phyloP scores from a whole-genome alignment of 257 asterid genomes.

The Solanum okadae region DNA sequence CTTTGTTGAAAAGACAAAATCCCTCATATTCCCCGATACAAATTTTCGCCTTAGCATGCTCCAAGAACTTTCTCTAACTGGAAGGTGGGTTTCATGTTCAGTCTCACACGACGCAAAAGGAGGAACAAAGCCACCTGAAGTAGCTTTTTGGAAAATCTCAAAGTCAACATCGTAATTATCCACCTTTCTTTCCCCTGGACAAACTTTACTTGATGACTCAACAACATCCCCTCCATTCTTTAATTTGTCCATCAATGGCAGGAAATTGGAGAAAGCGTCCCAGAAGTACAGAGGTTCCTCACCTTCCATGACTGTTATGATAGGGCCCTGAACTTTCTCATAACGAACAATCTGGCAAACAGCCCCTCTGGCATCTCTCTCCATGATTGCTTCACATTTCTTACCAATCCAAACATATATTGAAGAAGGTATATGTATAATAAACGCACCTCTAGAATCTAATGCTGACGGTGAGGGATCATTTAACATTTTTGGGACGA shows the following conservation, averaged over 20 bases:
- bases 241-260: conserved; percentile 33
- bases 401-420: conserved; percentile 43
- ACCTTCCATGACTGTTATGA: conserved; percentile 24
- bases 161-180: conserved; percentile 28
- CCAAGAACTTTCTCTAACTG: conserved; percentile 39
- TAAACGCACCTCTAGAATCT: conserved; percentile 48
- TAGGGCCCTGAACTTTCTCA: conserved; percentile 39
- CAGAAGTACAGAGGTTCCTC: conserved; percentile 37
- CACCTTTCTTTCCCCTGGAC: conserved; percentile 21
- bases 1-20: conserved; percentile 23
- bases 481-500: conserved; percentile 39
- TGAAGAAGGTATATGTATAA: conserved; percentile 32
- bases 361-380: conserved; percentile 40
- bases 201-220: conserved; percentile 9
- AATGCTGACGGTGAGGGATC: conserved; percentile 35
- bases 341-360: conserved; percentile 46
- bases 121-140: conserved; percentile 35
- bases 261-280: conserved; percentile 36
- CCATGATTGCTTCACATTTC: conserved; percentile 33
- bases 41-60: conserved; percentile 29
- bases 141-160: conserved; percentile 37
- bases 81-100: conserved; percentile 31
- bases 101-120: conserved; percentile 31
- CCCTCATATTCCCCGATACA: conserved; percentile 30
- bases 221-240: conserved; percentile 10